These are phyloP conservation scores for Chaetoceros tenuissimus DNA, from an alignment of 108 stramenopile genomes.

Conservation along the genomic window DNA sequence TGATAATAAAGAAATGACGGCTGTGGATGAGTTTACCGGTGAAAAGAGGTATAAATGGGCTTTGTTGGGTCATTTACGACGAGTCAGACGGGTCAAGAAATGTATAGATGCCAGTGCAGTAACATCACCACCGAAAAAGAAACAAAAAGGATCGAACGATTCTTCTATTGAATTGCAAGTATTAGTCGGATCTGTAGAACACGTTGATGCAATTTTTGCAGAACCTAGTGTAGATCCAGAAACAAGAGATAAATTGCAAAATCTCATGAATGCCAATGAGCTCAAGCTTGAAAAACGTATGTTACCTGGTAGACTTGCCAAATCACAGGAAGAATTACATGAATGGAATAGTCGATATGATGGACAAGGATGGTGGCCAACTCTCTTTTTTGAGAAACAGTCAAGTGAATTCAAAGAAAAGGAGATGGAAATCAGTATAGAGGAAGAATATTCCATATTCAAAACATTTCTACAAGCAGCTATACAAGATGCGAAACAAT, in stretches of 20 bases:
- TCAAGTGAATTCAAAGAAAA: constrained; percentile 41
- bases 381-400: constrained; percentile 45
- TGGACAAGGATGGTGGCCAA: constrained; percentile 39
- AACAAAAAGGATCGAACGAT: not conserved
- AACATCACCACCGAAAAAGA: not conserved
- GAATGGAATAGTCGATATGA: constrained; percentile 28
- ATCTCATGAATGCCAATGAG: not conserved
- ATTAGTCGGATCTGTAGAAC: not conserved
- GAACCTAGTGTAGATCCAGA: not conserved
- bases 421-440: constrained; percentile 21
- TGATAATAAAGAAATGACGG: not conserved
- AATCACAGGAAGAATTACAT: constrained; percentile 46
- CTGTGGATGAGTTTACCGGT: not conserved
- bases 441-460: constrained; percentile 30
- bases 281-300: constrained; percentile 1
- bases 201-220: not conserved
- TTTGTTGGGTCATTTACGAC: not conserved
- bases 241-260: not conserved
- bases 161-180: not conserved
- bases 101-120: not conserved
- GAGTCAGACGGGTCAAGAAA: not conserved
- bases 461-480: constrained; percentile 22
- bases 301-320: constrained; percentile 48
- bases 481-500: constrained; percentile 24
- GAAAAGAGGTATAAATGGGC: not conserved